Conservation (phyloP, 306 rosid genomes). For the Aeschynomene evenia region DNA sequence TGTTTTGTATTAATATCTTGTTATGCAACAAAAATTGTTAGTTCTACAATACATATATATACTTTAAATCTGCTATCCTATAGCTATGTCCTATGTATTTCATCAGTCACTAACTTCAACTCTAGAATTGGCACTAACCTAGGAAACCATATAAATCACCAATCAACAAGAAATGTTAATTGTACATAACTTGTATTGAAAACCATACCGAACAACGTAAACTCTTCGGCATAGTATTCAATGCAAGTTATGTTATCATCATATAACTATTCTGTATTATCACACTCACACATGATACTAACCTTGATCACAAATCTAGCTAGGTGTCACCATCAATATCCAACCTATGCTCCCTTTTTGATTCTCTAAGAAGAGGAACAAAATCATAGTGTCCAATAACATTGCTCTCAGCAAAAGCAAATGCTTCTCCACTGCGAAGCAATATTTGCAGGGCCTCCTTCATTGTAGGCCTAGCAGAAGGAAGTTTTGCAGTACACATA, state of each 20-base stretch:
- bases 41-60: not conserved
- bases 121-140: not conserved
- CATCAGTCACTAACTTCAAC: not conserved
- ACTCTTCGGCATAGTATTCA: too few relatives aligned
- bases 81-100: not conserved
- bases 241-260: too few relatives aligned
- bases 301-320: not conserved
- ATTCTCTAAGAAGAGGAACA: slow-evolving; percentile 59
- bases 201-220: too few relatives aligned
- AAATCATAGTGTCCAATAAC: slow-evolving; percentile 4
- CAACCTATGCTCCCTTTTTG: slow-evolving; percentile 35
- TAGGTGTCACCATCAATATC: slow-evolving; percentile 33
- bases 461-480: slow-evolving; percentile 72
- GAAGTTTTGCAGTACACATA: slow-evolving; percentile 50
- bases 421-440: slow-evolving; percentile 24
- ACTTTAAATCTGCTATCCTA: not conserved
- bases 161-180: too few relatives aligned
- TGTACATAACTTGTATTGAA: too few relatives aligned
- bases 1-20: too few relatives aligned
- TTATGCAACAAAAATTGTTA: not conserved
- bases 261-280: not conserved
- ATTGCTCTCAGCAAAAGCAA: slow-evolving; percentile 23
- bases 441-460: slow-evolving; percentile 54
- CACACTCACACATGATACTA: not conserved
- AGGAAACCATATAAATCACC: not conserved